Base-by-base conservation (phyloP, 768 basidiomycete genomes). In the Lentinula sp. region DNA sequence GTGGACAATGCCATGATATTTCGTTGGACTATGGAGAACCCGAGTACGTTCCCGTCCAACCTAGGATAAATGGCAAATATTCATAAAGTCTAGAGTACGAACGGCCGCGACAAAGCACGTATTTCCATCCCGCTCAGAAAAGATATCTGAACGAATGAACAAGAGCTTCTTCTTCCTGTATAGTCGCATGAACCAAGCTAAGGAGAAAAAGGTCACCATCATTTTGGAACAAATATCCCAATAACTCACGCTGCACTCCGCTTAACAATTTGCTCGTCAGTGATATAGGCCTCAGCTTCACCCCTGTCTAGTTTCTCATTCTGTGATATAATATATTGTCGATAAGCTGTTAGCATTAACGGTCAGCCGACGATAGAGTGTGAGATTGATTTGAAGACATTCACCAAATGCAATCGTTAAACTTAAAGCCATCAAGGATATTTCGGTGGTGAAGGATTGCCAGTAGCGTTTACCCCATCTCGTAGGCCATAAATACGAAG, bases 401-500 rank as follows among this genome's bases (percentile, higher is more conserved):
- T 2, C 33, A 68, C 67, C 66, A 10, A 67, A 60, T 6, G 61
- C 66, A 36, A 68, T 63, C 8, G 52, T 33, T n/a, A 66, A 23
- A 51, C 61, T 61, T 32, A 68, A 58, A 2, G 60, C 56, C 42
- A 67, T 42, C 23, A 66, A 42, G 48, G 57, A 61, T 32, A 68
- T 60, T 35, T 67, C 59, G 7, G 62, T 66, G 9, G 59, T 56
- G 60, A 68, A 67, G 46, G 66, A 65, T 36, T 68, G 66, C 57
- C 64, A 64, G 58, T 68, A 68, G 46, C 57, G 61, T n/a, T 52
- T 57, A 6, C 66, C 67, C 67, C 67, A 68, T 20, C 62, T 46
- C 7, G 64, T 57, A 33, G 64, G 62, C 66, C 67, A 68, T 51
- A 66, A 52, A 58, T 66, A 66, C 18, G 65, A 64, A 16, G 65